These are phyloP conservation scores for Myxozyma melibiosi DNA, from an alignment of 805 yeast genomes.

Conservation along the genomic window DNA sequence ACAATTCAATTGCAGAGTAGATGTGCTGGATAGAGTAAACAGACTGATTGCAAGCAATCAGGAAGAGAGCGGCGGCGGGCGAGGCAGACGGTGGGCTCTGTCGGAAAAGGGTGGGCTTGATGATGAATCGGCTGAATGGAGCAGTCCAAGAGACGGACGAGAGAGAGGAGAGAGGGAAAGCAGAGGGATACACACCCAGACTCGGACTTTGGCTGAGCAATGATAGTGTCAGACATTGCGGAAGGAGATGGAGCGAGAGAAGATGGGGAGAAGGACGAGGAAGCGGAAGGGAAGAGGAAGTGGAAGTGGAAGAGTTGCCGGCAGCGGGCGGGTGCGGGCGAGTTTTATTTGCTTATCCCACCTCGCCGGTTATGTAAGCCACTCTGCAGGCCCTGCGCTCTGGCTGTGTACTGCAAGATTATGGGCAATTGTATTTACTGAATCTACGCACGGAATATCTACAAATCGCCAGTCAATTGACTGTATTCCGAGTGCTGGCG, in stretches of 20 bases:
- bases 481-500: too few species aligned
- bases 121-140: slow-evolving; percentile 4
- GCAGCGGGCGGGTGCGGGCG: slow-evolving; percentile 16
- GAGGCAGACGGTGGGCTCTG: too few species aligned
- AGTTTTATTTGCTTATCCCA: slow-evolving; percentile 14
- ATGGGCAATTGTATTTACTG: too few species aligned
- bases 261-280: slow-evolving; percentile 2
- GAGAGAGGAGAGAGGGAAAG: not conserved
- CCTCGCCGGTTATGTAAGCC: slow-evolving; percentile 9
- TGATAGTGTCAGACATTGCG: slow-evolving; percentile 32
- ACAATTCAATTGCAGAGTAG: too few species aligned
- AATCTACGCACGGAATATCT: too few species aligned
- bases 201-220: slow-evolving; percentile 9
- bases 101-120: too few species aligned
- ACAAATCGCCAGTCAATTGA: too few species aligned
- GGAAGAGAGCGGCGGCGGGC: too few species aligned
- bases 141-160: not conserved
- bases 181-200: slow-evolving; percentile 15
- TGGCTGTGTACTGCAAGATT: too few species aligned
- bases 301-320: not conserved
- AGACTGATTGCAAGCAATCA: too few species aligned
- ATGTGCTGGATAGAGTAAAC: too few species aligned
- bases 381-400: slow-evolving; percentile 6
- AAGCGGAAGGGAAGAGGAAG: not conserved
- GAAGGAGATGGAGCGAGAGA: not conserved